Evolutionary conservation across 2,329 filamentous ascomycete species (phyloP).

Genomic region (Catunica adiposa): DNA sequence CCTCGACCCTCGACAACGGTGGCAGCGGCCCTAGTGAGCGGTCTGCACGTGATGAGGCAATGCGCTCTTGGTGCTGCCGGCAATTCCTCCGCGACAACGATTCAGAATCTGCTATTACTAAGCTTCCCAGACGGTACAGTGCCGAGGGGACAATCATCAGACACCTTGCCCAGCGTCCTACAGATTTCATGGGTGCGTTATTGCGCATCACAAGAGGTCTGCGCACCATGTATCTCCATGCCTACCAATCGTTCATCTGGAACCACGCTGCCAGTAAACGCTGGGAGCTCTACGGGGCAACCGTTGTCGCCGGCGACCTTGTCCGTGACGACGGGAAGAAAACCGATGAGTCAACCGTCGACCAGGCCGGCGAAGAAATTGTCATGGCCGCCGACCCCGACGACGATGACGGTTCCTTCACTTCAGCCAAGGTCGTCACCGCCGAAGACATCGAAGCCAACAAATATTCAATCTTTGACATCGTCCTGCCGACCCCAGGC

Average conservation of each 20-base stretch:
- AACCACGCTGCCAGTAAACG: constrained; percentile 70
- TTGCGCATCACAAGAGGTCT: constrained; percentile 65
- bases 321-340: constrained; percentile 37
- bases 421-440: constrained; percentile 53
- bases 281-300: constrained; percentile 56
- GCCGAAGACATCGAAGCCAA: constrained; percentile 64
- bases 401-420: constrained; percentile 28
- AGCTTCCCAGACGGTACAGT: constrained; percentile 64
- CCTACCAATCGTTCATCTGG: constrained; percentile 91
- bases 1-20: constrained; percentile 27
- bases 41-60: constrained; percentile 58
- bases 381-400: constrained; percentile 34
- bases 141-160: constrained; percentile 67
- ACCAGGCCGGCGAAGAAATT: constrained; percentile 43
- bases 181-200: constrained; percentile 69
- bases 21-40: constrained; percentile 26
- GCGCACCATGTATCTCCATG: constrained; percentile 88
- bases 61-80: constrained; percentile 63
- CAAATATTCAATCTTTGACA: constrained; percentile 64
- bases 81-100: constrained; percentile 43
- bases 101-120: constrained; percentile 41
- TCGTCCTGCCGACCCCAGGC: constrained; percentile 84
- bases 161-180: constrained; percentile 45
- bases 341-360: constrained; percentile 21
- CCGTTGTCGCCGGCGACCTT: constrained; percentile 71